Evolutionary conservation across 768 basidiomycete genomes (phyloP).

Genomic region (Boletus bicolor): DNA sequence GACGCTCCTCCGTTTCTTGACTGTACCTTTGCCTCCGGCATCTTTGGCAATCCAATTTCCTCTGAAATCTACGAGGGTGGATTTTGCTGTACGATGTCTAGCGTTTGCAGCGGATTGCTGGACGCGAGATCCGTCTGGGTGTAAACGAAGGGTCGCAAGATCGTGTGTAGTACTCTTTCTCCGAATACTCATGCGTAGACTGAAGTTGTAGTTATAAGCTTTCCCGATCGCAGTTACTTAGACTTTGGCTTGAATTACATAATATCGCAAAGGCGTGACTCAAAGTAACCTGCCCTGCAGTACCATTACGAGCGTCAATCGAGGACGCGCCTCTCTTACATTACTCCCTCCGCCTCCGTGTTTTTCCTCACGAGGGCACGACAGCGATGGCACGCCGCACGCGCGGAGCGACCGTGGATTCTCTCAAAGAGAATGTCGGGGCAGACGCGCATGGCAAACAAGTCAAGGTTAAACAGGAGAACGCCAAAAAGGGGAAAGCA

Average conservation of each 20-base stretch:
- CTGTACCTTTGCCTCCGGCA: conserved; percentile 50
- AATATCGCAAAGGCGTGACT: neutral
- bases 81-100: conserved; percentile 32
- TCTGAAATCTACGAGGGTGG: conserved; percentile 42
- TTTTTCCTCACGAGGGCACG: neutral
- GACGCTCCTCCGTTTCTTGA: conserved; percentile 36
- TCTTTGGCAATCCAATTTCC: conserved; percentile 69
- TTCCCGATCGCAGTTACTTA: neutral
- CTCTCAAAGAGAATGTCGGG: conserved; percentile 32
- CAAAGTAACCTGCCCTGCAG: conserved; percentile 25
- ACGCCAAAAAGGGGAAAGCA: conserved; percentile 32
- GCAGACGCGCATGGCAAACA: conserved; percentile 4
- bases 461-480: conserved; percentile 31
- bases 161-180: conserved; percentile 59
- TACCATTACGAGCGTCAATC: neutral
- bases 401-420: conserved; percentile 15
- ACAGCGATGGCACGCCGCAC: conserved; percentile 29
- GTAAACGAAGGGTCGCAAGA: conserved; percentile 59
- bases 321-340: conserved; percentile 18
- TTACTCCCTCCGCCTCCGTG: no score
- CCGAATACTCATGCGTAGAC: conserved; percentile 28
- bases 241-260: no score
- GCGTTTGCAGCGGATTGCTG: conserved; percentile 40
- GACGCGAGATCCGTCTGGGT: conserved; percentile 62
- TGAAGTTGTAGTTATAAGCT: neutral